Conservation (phyloP, 2,329 filamentous ascomycete genomes). For the Herpotrichia juniperi region DNA sequence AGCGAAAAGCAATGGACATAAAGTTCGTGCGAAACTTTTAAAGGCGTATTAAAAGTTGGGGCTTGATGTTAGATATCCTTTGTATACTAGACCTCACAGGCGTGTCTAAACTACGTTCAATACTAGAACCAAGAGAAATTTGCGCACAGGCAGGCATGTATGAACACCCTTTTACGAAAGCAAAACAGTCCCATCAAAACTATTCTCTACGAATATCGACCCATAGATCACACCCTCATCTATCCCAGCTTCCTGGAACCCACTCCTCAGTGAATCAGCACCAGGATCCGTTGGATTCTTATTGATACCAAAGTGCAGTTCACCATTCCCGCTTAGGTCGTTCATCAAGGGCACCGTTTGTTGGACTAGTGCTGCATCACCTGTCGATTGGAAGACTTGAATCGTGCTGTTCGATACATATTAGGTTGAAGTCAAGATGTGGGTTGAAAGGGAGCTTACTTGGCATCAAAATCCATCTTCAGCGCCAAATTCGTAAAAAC, state of each 20-base stretch:
- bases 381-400: conserved; percentile 22
- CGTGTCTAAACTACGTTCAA: too few relatives aligned
- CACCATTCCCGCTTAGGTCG: conserved; percentile 21
- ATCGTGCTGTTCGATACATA: conserved; percentile 9
- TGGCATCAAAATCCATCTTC: conserved; percentile 18
- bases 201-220: conserved; percentile 20
- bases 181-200: conserved; percentile 9
- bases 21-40: too few relatives aligned
- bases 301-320: conserved; percentile 20
- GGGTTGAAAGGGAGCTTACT: conserved; percentile 6
- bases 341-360: conserved; percentile 15
- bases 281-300: conserved; percentile 23
- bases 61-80: too few relatives aligned
- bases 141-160: too few relatives aligned
- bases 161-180: conserved; percentile 41
- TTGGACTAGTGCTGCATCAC: conserved; percentile 11
- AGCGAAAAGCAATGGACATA: too few relatives aligned
- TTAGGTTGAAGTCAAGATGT: not conserved
- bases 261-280: conserved; percentile 13
- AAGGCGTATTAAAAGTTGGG: too few relatives aligned
- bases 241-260: conserved; percentile 19
- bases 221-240: conserved; percentile 21
- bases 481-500: conserved; percentile 21
- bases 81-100: too few relatives aligned
- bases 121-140: too few relatives aligned